Evolutionary conservation across 2,329 filamentous ascomycete genomes (phyloP), one percentile per base, ranked within the genome.

Genomic region (Fusarium longipes): DNA sequence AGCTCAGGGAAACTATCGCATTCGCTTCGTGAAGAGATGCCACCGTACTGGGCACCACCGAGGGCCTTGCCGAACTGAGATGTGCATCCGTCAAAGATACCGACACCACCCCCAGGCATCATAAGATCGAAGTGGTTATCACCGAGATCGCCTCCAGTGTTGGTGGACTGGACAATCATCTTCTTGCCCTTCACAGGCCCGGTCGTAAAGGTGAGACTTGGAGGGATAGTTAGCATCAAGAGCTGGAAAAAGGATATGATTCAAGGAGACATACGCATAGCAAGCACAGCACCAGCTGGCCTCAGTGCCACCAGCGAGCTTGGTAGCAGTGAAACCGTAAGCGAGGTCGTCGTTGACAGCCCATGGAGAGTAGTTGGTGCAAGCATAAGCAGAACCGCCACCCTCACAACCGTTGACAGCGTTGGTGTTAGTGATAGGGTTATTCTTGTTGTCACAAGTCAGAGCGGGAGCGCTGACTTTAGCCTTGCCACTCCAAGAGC

Each of bases 201-300:
- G 39, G 75, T 77, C 2, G 81, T 84, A 67, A 85, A 84, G 27
- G 84, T 86, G 44, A 89, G 77, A 27, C 74, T 77, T 9, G 20
- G 24, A 22, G 36, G 9, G 11, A 29, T 9, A 11, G 51, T 67
- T 18, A 67, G 66, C 51, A 36, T 27, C 5, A 35, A 17, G 20
- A 4, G 20, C 3, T 11, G 6, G 5, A 8, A 10, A 14, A 18
- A 22, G 11, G 3, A 22, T 3, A 2, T 8, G 25, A 25, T 4
- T 6, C 6, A 15, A 5, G 6, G 15, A 38, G 18, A 70, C 77
- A 72, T 47, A 81, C 78, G 86, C 81, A 72, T 89, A 90, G 76
- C 88, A 90, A 48, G 83, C 84, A 74, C 89, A 91, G 79, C 89
- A 91, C 86, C 87, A 89, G n/a, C 77, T 81, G 2, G 80, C 78